These are phyloP conservation scores for Cydonia oblonga DNA, from an alignment of 331 rosid species.

Conservation along the genomic window DNA sequence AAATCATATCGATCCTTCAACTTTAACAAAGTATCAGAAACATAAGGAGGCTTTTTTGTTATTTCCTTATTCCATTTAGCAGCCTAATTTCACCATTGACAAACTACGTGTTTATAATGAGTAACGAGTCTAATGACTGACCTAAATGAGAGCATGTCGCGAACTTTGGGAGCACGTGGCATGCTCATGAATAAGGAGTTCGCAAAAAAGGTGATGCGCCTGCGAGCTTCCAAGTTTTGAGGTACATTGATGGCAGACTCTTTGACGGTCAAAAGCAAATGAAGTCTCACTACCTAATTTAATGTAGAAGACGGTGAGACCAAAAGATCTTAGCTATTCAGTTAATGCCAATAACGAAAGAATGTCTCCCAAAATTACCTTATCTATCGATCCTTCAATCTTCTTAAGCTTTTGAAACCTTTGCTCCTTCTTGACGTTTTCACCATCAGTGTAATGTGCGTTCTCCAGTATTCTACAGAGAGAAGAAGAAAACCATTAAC, in stretches of 20 bases:
- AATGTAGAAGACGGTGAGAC: conserved; percentile 13
- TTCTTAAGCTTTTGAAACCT: conserved; percentile 58
- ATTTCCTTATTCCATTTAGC: background rate
- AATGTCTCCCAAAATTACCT: conserved; percentile 36
- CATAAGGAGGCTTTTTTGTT: no score
- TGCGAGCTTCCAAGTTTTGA: conserved; percentile 92
- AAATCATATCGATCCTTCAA: no score
- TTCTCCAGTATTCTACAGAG: conserved; percentile 43
- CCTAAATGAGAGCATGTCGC: conserved; percentile 93
- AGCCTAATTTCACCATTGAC: background rate
- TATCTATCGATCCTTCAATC: no score
- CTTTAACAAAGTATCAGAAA: no score
- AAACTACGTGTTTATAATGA: conserved; percentile 3
- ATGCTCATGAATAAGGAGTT: conserved; percentile 92
- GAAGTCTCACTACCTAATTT: conserved; percentile 72
- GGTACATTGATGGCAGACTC: conserved; percentile 98
- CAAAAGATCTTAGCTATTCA: conserved; percentile 7
- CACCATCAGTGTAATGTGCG: conserved; percentile 6
- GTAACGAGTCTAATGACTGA: no score
- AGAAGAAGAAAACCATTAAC: conserved; percentile 18
- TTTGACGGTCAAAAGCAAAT: conserved; percentile 84
- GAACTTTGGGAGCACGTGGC: conserved; percentile 89
- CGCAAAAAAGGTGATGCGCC: conserved; percentile 96
- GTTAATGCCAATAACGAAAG: background rate
- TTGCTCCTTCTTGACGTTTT: conserved; percentile 32